phyloP scores from a whole-genome alignment of 164 flowering plant species.

The Liriodendron chinense region DNA sequence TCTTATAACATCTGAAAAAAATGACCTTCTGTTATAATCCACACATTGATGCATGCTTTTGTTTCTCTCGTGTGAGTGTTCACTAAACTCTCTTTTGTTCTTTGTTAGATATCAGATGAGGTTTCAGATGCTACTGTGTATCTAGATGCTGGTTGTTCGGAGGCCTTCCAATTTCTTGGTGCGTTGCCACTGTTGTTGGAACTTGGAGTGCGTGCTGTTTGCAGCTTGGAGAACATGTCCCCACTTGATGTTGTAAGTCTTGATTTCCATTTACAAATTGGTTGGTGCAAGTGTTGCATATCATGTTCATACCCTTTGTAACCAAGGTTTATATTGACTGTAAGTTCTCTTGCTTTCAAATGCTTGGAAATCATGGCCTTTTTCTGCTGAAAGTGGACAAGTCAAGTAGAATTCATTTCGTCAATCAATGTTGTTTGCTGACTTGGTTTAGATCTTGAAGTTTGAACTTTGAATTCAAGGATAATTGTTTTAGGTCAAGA shows the following conservation, averaged over 20 bases:
- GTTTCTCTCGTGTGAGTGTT: background rate
- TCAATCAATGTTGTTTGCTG: background rate
- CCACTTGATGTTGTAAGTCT: slow-evolving; percentile 64
- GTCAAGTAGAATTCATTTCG: too few species aligned
- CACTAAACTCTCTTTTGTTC: slow-evolving; percentile 8
- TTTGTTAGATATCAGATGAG: slow-evolving; percentile 67
- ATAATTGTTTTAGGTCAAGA: too few species aligned
- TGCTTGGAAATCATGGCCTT: too few species aligned
- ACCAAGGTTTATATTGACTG: background rate
- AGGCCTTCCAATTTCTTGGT: slow-evolving; percentile 83
- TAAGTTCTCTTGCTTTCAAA: background rate
- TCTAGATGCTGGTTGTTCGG: slow-evolving; percentile 89
- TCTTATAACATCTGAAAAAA: background rate
- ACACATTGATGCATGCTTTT: too few species aligned
- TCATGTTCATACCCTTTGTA: background rate
- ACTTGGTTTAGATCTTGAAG: background rate
- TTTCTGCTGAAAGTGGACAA: too few species aligned
- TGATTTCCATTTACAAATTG: background rate
- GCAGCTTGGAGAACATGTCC: slow-evolving; percentile 75
- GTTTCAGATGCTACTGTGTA: slow-evolving; percentile 67
- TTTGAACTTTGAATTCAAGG: too few species aligned
- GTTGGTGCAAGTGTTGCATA: background rate
- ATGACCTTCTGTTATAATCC: background rate
- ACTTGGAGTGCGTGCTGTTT: slow-evolving; percentile 72
- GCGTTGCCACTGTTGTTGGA: slow-evolving; percentile 69